A percentile compares a stretch with the other conserved stretches of the same genome.
These are phyloP conservation scores for Aspergillus ibericus DNA, from an alignment of 2,329 filamentous ascomycete species.

Conservation along the genomic window DNA sequence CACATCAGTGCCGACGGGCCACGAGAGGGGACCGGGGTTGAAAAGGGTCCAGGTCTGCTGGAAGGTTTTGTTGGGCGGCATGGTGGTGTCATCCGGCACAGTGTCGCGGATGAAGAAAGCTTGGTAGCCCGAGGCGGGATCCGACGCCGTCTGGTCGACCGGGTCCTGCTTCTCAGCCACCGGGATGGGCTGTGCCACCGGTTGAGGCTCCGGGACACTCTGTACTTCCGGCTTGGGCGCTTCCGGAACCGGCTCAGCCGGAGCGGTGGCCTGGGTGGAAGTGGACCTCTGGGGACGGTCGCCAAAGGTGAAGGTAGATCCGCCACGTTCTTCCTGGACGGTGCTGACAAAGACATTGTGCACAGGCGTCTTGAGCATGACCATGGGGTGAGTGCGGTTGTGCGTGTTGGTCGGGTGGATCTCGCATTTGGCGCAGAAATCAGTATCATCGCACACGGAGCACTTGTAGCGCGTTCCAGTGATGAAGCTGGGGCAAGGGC, in stretches of 20 bases:
- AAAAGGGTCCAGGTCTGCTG: slow-evolving; percentile 88
- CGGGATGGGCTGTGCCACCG: slow-evolving; percentile 43
- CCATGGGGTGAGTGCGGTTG: slow-evolving; percentile 93
- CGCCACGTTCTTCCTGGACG: slow-evolving; percentile 71
- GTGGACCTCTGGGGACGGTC: slow-evolving; percentile 54
- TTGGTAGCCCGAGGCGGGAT: slow-evolving; percentile 40
- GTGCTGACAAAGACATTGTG: slow-evolving; percentile 86
- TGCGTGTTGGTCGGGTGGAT: slow-evolving; percentile 79
- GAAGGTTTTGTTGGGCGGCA: slow-evolving; percentile 72
- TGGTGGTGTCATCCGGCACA: slow-evolving; percentile 72
- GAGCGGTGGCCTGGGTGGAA: slow-evolving; percentile 52
- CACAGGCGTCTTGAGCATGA: slow-evolving; percentile 95
- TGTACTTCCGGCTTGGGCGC: slow-evolving; percentile 2
- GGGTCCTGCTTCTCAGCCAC: slow-evolving; percentile 29
- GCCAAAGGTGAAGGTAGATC: slow-evolving; percentile 68
- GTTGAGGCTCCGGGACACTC: slow-evolving; percentile 26
- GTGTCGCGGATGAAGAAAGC: slow-evolving; percentile 76
- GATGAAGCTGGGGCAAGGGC: slow-evolving; percentile 59
- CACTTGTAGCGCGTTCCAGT: slow-evolving; percentile 92
- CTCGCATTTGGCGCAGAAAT: slow-evolving; percentile 95
- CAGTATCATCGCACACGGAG: slow-evolving; percentile 88
- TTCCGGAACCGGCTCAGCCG: slow-evolving; percentile 37
- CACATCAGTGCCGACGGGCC: slow-evolving; percentile 88
- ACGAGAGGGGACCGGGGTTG: slow-evolving; percentile 75
- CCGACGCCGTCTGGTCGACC: slow-evolving; percentile 23